A percentile compares a stretch with the other conserved stretches of the same genome.
Evolutionary conservation across 2,329 filamentous ascomycete species (phyloP).

Genomic region (Aspergillus pseudoviridinutans): DNA sequence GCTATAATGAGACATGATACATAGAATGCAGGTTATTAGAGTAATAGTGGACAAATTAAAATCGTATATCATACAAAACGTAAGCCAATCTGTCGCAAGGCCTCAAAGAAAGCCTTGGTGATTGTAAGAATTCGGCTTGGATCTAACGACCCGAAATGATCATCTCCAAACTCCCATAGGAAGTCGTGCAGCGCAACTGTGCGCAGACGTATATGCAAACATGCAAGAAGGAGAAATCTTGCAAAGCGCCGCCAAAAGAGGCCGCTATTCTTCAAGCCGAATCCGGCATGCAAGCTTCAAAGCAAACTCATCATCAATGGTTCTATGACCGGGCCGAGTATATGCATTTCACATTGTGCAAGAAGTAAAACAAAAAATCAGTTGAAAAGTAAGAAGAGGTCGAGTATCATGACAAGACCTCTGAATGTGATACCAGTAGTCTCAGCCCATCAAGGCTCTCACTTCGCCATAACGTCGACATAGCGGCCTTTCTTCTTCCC

Average conservation of each 20-base stretch:
- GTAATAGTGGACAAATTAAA: conserved; percentile 9
- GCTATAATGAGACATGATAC: neutral
- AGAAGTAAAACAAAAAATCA: conserved; percentile 10
- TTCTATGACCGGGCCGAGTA: conserved; percentile 7
- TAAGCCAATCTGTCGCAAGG: neutral
- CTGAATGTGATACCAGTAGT: too few species aligned
- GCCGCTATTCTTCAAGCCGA: conserved; percentile 1
- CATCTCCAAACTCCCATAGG: neutral
- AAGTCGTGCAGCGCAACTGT: neutral
- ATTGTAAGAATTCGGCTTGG: neutral
- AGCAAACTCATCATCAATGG: neutral
- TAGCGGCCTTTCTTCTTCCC: conserved; percentile 83
- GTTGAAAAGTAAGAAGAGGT: conserved; percentile 10
- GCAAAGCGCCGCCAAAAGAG: conserved; percentile 4
- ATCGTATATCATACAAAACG: conserved; percentile 9
- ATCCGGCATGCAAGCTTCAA: conserved; percentile 12
- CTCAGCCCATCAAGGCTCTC: conserved; percentile 9
- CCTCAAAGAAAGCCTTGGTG: neutral
- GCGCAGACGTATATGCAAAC: conserved; percentile 6
- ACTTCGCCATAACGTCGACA: conserved; percentile 90
- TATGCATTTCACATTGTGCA: conserved; percentile 8
- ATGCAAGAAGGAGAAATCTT: conserved; percentile 1
- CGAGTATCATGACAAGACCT: too few species aligned
- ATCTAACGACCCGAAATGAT: neutral
- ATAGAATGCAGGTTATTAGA: conserved; percentile 4